Percentiles rank a stretch among this genome's conserved stretches.
These are phyloP conservation scores for Osmanthus fragrans DNA, from an alignment of 257 asterid species.

Conservation along the genomic window DNA sequence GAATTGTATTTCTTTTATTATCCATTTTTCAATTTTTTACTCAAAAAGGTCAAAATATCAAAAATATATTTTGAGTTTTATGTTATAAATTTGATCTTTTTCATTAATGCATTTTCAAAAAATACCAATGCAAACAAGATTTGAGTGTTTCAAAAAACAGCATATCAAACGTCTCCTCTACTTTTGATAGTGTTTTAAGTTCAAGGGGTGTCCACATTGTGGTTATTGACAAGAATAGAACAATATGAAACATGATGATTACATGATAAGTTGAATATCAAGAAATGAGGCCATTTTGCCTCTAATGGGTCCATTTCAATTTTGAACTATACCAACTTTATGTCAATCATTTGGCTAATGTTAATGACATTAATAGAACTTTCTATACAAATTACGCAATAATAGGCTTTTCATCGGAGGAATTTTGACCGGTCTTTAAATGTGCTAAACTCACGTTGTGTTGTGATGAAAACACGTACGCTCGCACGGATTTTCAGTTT, in stretches of 20 bases:
- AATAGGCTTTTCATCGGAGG: not conserved
- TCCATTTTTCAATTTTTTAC: too few relatives aligned
- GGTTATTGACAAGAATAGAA: slow-evolving; percentile 25
- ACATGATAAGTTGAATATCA: slow-evolving; percentile 20
- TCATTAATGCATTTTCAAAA: too few relatives aligned
- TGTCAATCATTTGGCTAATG: not conserved
- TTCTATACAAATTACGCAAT: slow-evolving; percentile 1
- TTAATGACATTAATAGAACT: slow-evolving; percentile 6
- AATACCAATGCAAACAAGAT: too few relatives aligned
- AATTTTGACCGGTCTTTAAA: slow-evolving; percentile 5
- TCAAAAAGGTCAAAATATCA: too few relatives aligned
- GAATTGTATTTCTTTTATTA: too few relatives aligned
- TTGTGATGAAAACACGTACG: too few relatives aligned
- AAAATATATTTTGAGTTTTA: too few relatives aligned
- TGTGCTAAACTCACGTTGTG: slow-evolving; percentile 1
- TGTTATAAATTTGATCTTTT: too few relatives aligned
- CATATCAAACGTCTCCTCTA: too few relatives aligned
- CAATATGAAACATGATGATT: slow-evolving; percentile 19
- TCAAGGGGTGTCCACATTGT: not conserved
- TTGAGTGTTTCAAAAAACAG: too few relatives aligned
- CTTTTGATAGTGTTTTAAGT: too few relatives aligned
- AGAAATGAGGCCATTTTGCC: slow-evolving; percentile 2
- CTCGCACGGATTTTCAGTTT: not conserved
- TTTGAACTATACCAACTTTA: slow-evolving; percentile 9
- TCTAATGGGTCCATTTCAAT: slow-evolving; percentile 21